Conservation (phyloP, 108 stramenopile species). For the Aurantiochytrium sp. region DNA sequence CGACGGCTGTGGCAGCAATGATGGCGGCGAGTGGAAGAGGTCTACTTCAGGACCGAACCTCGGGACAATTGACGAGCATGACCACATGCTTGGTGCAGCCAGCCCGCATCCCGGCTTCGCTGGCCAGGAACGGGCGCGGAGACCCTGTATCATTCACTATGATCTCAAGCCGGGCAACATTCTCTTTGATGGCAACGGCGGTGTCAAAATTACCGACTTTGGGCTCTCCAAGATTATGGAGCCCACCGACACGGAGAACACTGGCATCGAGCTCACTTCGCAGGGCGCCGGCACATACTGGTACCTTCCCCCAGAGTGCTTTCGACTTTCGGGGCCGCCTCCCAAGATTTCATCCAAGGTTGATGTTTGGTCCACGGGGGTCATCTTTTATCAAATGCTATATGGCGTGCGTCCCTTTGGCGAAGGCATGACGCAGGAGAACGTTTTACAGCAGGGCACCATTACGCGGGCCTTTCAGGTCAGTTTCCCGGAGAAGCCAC, state of each 20-base stretch:
- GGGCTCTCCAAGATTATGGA: slow-evolving; percentile 68
- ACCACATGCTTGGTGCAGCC: too few relatives aligned
- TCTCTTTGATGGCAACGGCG: slow-evolving; percentile 82
- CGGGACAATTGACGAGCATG: too few relatives aligned
- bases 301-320: slow-evolving; percentile 99
- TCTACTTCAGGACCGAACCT: too few relatives aligned
- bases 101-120: background rate
- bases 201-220: slow-evolving; percentile 98
- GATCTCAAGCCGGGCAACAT: slow-evolving; percentile 94
- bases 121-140: background rate
- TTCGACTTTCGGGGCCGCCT: slow-evolving; percentile 27
- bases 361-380: slow-evolving; percentile 97
- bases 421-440: slow-evolving; percentile 91
- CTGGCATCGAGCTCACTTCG: slow-evolving; percentile 95
- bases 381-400: slow-evolving; percentile 97
- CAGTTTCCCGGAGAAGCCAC: slow-evolving; percentile 69
- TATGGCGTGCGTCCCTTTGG: slow-evolving; percentile 94
- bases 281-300: slow-evolving; percentile 99
- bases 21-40: background rate
- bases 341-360: slow-evolving; percentile 79
- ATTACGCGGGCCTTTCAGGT: slow-evolving; percentile 88
- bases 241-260: slow-evolving; percentile 20
- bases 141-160: slow-evolving; percentile 85
- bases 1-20: background rate
- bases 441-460: slow-evolving; percentile 67